phyloP scores from a whole-genome alignment of 176 grass and related monocot genomes.

The Raddia guianensis region DNA sequence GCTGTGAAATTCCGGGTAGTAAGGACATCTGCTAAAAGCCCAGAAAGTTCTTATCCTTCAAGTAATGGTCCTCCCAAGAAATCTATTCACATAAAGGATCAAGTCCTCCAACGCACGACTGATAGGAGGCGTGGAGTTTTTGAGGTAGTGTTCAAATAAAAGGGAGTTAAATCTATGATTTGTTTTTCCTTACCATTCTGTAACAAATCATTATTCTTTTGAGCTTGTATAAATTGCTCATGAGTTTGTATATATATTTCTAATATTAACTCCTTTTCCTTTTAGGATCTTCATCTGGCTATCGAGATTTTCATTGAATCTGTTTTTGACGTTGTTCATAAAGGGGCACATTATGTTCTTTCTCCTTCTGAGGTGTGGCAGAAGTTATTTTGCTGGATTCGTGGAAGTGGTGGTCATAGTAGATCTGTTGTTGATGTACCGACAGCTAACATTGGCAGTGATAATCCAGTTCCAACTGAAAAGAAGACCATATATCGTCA shows the following conservation, averaged over 20 bases:
- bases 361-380: slow-evolving; percentile 83
- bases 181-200: slow-evolving; percentile 21
- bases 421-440: slow-evolving; percentile 58
- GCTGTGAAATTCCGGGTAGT: slow-evolving; percentile 54
- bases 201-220: background rate
- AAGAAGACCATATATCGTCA: slow-evolving; percentile 64
- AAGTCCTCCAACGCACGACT: slow-evolving; percentile 70
- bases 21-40: slow-evolving; percentile 38
- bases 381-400: slow-evolving; percentile 69
- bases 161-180: slow-evolving; percentile 1
- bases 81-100: slow-evolving; percentile 69
- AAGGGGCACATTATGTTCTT: slow-evolving; percentile 80
- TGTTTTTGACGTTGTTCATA: slow-evolving; percentile 79
- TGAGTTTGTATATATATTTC: slow-evolving; percentile 12
- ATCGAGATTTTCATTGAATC: slow-evolving; percentile 98
- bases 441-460: slow-evolving; percentile 70
- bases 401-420: slow-evolving; percentile 36
- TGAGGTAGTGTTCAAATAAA: slow-evolving; percentile 62
- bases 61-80: slow-evolving; percentile 41
- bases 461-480: slow-evolving; percentile 67
- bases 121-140: slow-evolving; percentile 93
- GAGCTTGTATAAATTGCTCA: background rate
- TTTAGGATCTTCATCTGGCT: slow-evolving; percentile 89
- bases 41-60: slow-evolving; percentile 42
- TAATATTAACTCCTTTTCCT: slow-evolving; percentile 9